phyloP scores from a whole-genome alignment of 441 rosid species.

The Metrosideros polymorpha region DNA sequence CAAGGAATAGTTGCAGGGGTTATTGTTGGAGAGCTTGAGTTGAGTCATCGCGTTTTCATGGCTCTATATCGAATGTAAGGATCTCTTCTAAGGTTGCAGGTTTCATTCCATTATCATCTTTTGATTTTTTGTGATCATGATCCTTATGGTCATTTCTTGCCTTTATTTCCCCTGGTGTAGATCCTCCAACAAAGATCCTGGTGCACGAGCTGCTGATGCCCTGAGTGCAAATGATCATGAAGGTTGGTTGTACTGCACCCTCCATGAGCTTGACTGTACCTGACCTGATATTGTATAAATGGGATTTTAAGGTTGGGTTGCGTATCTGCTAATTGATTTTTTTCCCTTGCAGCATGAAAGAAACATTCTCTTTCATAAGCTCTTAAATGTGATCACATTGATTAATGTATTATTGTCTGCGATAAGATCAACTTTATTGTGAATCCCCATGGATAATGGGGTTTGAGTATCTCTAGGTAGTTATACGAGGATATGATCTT shows the following conservation, averaged over 20 bases:
- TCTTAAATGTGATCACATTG: neutral
- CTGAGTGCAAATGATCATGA: conserved; percentile 70
- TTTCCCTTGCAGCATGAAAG: neutral
- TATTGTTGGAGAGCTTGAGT: conserved; percentile 73
- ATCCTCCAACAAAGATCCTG: conserved; percentile 91
- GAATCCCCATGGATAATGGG: neutral
- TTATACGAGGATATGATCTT: neutral
- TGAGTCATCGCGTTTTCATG: conserved; percentile 87
- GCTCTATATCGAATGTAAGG: conserved; percentile 86
- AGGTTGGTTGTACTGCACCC: conserved; percentile 30
- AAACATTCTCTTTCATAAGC: neutral
- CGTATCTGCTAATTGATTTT: neutral
- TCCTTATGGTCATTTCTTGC: neutral
- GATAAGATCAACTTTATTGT: neutral
- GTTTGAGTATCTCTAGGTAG: neutral
- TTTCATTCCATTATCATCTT: neutral
- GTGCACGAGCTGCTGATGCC: conserved; percentile 64
- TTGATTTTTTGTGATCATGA: neutral
- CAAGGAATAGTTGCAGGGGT: conserved; percentile 86
- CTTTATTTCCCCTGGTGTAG: conserved; percentile 27
- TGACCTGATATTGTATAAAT: neutral
- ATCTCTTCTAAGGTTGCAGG: neutral
- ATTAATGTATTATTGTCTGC: neutral
- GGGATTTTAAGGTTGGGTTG: neutral
- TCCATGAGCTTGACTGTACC: neutral